Conservation (phyloP, 495 filamentous ascomycete genomes). For the Neurospora terricola region DNA sequence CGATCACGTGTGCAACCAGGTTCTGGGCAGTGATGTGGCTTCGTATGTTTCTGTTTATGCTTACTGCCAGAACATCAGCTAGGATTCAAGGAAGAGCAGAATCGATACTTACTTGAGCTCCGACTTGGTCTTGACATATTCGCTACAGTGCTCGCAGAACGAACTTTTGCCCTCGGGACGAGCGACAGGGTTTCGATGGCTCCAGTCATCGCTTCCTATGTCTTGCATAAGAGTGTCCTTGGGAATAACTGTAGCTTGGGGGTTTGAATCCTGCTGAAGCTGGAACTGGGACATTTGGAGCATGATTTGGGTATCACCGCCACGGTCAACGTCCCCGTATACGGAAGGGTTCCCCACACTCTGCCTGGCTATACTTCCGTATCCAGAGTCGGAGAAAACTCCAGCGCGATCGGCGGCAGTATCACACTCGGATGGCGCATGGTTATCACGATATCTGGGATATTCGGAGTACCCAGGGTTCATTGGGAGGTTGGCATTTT, state of each 20-base stretch:
- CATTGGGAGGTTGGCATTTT: background rate
- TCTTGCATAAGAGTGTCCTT: background rate
- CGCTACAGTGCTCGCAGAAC: constrained; percentile 25
- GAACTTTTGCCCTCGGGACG: constrained; percentile 9
- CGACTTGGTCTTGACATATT: constrained; percentile 36
- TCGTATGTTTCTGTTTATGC: constrained; percentile 67
- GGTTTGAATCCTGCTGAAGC: constrained; percentile 9
- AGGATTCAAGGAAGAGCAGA: background rate
- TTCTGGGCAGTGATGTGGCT: constrained; percentile 58
- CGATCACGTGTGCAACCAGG: constrained; percentile 47
- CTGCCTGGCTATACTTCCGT: constrained; percentile 38
- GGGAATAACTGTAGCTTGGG: background rate
- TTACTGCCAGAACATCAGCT: constrained; percentile 46
- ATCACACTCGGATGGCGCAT: constrained; percentile 44
- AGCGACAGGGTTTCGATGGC: background rate
- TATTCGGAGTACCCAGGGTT: background rate
- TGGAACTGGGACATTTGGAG: constrained; percentile 17
- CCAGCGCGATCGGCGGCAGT: constrained; percentile 38
- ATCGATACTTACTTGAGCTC: constrained; percentile 34
- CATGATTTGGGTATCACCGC: constrained; percentile 29
- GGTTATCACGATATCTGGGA: constrained; percentile 11
- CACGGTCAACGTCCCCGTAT: constrained; percentile 28
- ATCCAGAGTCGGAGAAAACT: constrained; percentile 52
- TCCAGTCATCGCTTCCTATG: constrained; percentile 1
- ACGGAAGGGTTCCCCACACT: constrained; percentile 40